These are phyloP conservation scores for Cladophialophora yegresii DNA, from an alignment of 2,329 filamentous ascomycete species.

Conservation along the genomic window DNA sequence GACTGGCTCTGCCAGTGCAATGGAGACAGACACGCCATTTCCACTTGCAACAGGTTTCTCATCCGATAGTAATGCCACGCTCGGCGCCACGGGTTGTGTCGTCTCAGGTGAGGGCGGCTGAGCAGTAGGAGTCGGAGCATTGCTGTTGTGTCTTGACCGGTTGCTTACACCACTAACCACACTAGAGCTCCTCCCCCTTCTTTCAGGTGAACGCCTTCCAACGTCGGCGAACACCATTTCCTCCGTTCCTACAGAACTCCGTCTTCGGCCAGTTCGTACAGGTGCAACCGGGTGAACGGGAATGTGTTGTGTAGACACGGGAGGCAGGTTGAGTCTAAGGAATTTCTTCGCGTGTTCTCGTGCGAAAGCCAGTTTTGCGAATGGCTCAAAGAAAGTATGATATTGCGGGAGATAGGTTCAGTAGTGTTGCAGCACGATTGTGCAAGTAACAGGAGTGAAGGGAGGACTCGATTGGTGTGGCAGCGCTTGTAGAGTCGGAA, in stretches of 20 bases:
- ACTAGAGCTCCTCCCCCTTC: slow-evolving; percentile 33
- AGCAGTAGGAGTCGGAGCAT: slow-evolving; percentile 32
- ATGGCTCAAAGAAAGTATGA: neutral
- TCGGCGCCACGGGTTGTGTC: slow-evolving; percentile 36
- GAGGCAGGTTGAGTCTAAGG: slow-evolving; percentile 46
- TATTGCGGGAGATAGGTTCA: neutral
- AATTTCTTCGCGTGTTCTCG: slow-evolving; percentile 52
- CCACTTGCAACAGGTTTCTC: slow-evolving; percentile 54
- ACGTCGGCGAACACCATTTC: slow-evolving; percentile 39
- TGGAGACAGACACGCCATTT: slow-evolving; percentile 51
- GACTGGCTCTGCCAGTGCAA: slow-evolving; percentile 52
- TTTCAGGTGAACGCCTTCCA: slow-evolving; percentile 30
- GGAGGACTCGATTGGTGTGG: neutral
- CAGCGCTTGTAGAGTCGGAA: neutral
- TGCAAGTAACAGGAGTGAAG: neutral
- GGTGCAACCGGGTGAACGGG: slow-evolving; percentile 39
- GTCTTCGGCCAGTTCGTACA: slow-evolving; percentile 43
- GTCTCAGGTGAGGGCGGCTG: slow-evolving; percentile 11
- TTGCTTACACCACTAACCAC: slow-evolving; percentile 36
- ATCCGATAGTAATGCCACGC: slow-evolving; percentile 45
- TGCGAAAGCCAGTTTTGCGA: slow-evolving; percentile 48
- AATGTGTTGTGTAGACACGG: slow-evolving; percentile 36
- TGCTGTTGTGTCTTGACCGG: slow-evolving; percentile 36
- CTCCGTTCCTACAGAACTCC: slow-evolving; percentile 38
- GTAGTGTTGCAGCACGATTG: neutral